Percentiles rank a stretch among this genome's conserved stretches.
These are phyloP conservation scores for Solanum chaucha DNA, from an alignment of 257 asterid species.

Conservation along the genomic window DNA sequence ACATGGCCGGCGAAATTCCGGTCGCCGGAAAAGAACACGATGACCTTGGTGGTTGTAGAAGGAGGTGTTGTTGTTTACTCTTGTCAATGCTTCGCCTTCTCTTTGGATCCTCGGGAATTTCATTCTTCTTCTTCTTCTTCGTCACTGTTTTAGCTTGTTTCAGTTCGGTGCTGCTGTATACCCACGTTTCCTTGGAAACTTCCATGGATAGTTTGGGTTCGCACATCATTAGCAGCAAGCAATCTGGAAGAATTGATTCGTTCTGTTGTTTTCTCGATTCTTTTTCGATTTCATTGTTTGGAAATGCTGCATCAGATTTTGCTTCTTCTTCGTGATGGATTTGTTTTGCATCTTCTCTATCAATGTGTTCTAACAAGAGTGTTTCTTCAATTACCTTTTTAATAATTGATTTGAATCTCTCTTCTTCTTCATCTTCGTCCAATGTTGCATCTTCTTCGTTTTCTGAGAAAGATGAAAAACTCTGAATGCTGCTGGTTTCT, in stretches of 20 bases:
- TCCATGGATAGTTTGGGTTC: conserved; percentile 98
- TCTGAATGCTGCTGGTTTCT: neutral
- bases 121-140: neutral
- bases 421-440: neutral
- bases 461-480: neutral
- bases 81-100: neutral
- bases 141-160: conserved; percentile 20
- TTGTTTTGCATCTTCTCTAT: conserved; percentile 5
- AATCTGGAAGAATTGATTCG: conserved; percentile 47
- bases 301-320: neutral
- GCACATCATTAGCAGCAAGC: conserved; percentile 86
- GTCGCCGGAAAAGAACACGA: conserved; percentile 56
- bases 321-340: conserved; percentile 12
- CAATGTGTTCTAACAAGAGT: neutral
- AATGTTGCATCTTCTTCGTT: neutral
- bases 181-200: conserved; percentile 95
- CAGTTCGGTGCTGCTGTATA: conserved; percentile 77
- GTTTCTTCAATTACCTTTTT: conserved; percentile 14
- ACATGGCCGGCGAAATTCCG: conserved; percentile 16
- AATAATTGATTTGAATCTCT: conserved; percentile 7
- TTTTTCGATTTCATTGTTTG: conserved; percentile 5
- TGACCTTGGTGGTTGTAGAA: neutral
- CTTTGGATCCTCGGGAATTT: neutral
- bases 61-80: neutral
- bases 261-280: neutral